Percentiles rank a stretch among this genome's conserved stretches.
These are phyloP conservation scores for Trichosporon sp. DNA, from an alignment of 1,284 basidiomycete genomes.

Conservation along the genomic window DNA sequence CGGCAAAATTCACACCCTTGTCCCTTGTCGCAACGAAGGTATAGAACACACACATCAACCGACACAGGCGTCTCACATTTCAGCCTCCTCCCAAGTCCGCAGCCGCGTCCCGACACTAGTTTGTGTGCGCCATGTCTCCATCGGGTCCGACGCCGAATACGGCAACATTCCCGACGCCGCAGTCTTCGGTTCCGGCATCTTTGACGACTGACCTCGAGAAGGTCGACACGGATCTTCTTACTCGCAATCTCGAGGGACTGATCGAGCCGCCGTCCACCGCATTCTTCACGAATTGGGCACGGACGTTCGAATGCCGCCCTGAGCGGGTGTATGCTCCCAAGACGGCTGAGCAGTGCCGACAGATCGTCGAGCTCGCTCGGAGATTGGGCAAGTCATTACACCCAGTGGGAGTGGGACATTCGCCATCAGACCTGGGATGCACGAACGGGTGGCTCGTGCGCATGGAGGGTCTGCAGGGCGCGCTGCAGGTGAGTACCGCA, in stretches of 20 bases:
- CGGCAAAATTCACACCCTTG: background rate
- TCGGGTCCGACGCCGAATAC: background rate
- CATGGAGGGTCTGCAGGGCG: conserved; percentile 62
- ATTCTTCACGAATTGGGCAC: conserved; percentile 53
- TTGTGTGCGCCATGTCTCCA: background rate
- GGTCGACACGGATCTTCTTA: background rate
- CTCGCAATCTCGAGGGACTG: background rate
- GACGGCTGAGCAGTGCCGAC: conserved; percentile 64
- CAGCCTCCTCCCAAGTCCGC: background rate
- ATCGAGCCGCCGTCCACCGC: conserved; percentile 12
- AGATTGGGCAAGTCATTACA: conserved; percentile 67
- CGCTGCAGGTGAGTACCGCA: conserved; percentile 61
- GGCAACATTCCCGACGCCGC: background rate
- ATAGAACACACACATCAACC: too few species aligned
- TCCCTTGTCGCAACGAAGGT: too few species aligned
- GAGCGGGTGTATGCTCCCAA: conserved; percentile 67
- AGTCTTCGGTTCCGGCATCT: background rate
- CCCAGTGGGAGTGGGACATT: conserved; percentile 84
- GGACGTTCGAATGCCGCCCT: conserved; percentile 50
- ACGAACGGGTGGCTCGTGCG: conserved; percentile 76
- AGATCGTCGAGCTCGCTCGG: conserved; percentile 76
- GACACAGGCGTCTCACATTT: background rate
- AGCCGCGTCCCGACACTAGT: background rate
- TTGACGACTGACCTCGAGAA: conserved; percentile 3
- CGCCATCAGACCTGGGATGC: conserved; percentile 85